Percentiles rank a stretch among this genome's conserved stretches.
Evolutionary conservation across 192 early-diverging fungal species (phyloP).

Genomic region (Piromyces finnis): DNA sequence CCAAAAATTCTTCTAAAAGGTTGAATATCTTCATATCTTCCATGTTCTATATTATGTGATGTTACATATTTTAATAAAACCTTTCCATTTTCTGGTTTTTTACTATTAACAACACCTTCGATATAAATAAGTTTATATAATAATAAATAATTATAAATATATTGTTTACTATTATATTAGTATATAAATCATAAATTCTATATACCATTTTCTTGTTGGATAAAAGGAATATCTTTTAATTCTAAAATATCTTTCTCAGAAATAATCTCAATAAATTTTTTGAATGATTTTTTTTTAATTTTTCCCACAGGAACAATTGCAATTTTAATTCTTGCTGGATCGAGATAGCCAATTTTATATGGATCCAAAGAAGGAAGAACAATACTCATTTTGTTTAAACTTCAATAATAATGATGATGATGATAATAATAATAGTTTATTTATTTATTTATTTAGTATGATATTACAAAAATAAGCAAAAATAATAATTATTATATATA

Average conservation of each 20-base stretch:
- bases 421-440: too few species aligned
- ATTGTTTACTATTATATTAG: too few species aligned
- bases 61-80: background rate
- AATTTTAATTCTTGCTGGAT: background rate
- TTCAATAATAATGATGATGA: background rate
- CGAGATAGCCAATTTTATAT: background rate
- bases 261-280: background rate
- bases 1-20: background rate
- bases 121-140: background rate
- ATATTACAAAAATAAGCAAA: too few species aligned
- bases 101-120: background rate
- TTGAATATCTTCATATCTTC: background rate
- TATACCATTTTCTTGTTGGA: background rate
- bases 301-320: background rate
- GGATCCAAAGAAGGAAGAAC: background rate
- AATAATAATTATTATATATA: too few species aligned
- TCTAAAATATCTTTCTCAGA: background rate
- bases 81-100: background rate
- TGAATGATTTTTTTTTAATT: background rate
- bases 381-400: background rate
- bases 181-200: too few species aligned
- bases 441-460: too few species aligned
- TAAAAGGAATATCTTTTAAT: background rate
- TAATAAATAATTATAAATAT: background rate
- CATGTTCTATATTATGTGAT: background rate